Evolutionary conservation across 768 basidiomycete species (phyloP), one percentile per base, ranked within the genome.

Genomic region (Leccinum ochraceum): DNA sequence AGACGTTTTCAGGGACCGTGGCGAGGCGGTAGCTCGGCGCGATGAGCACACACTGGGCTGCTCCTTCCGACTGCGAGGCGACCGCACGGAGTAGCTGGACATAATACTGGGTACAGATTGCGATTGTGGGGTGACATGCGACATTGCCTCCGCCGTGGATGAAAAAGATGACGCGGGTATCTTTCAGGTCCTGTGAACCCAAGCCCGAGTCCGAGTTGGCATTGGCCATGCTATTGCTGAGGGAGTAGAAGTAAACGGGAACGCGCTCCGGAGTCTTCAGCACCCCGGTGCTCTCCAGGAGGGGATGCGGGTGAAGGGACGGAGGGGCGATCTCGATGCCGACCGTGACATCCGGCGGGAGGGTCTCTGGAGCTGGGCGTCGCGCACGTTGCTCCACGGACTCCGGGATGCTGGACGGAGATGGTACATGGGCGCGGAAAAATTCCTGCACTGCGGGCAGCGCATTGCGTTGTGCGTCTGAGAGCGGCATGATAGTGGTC

Each of bases 1-100:
- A 71, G 1, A 54, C 9, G 13, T 71, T 73, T 48, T 71, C 60
- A 0, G 67, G 65, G 22, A 58, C 28, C 2, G 66, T 71, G 14
- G 69, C 66, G 22, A 73, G 66, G 9, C 72, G 64, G 44, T 69
- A 71, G 34, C 61, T 60, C 6, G 71, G 72, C 0, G 70, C 68
- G 39, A 67, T 13, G 28, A 71, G 53, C 2, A 69, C 54, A 17
- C 53, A 63, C 1, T 60, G 53, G 36, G 49, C 7, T 0, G 54
- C 8, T 16, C 53, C 52, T 20, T 39, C 50, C 28, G 60, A 50
- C 20, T 10, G 50, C 4, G 46, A 28, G 4, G 66, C 60, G 22
- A 56, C 17, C 0, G 51, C 58, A 2, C 61, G 66, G 32, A 69
- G 68, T 3, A 68, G 4, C 30, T 53, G 39, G 4, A 14, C 20